These are phyloP conservation scores for Wakefieldia striispora DNA, from an alignment of 768 basidiomycete species.

Conservation along the genomic window DNA sequence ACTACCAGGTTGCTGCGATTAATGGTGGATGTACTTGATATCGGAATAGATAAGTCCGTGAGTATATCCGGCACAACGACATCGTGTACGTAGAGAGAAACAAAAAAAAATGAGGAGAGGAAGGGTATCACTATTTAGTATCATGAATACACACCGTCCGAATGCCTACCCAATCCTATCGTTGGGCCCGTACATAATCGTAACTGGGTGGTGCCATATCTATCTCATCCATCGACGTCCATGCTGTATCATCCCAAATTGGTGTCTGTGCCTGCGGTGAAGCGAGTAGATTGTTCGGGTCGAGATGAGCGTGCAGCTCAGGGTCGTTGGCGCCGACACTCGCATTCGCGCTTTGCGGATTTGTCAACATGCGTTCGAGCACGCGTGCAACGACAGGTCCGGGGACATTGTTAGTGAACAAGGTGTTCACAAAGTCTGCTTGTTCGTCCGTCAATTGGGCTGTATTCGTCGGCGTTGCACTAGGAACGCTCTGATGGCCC, in stretches of 20 bases:
- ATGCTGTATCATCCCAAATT: not conserved
- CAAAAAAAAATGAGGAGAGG: too few relatives aligned
- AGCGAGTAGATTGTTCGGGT: not conserved
- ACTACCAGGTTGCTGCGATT: not conserved
- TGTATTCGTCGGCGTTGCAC: not conserved
- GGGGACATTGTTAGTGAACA: slow-evolving; percentile 27
- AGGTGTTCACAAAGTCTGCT: slow-evolving; percentile 24
- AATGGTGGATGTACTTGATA: not conserved
- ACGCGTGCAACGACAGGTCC: slow-evolving; percentile 26
- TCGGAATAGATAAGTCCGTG: not conserved
- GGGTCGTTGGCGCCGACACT: slow-evolving; percentile 6
- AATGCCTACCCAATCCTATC: not conserved
- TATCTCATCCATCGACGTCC: slow-evolving; percentile 44
- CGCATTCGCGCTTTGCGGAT: slow-evolving; percentile 14
- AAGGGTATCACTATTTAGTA: too few relatives aligned
- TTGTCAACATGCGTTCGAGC: slow-evolving; percentile 26
- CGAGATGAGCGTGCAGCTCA: slow-evolving; percentile 8
- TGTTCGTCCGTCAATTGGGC: slow-evolving; percentile 20
- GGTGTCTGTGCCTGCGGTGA: not conserved
- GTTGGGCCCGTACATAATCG: slow-evolving; percentile 14
- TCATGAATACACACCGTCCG: too few relatives aligned
- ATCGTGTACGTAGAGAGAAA: not conserved
- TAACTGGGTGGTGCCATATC: slow-evolving; percentile 26
- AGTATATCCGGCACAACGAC: not conserved
- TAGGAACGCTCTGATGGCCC: too few relatives aligned